Evolutionary conservation across 345 rosid genomes (phyloP), one percentile per base, ranked within the genome.

Genomic region (Gossypium sturtianum): DNA sequence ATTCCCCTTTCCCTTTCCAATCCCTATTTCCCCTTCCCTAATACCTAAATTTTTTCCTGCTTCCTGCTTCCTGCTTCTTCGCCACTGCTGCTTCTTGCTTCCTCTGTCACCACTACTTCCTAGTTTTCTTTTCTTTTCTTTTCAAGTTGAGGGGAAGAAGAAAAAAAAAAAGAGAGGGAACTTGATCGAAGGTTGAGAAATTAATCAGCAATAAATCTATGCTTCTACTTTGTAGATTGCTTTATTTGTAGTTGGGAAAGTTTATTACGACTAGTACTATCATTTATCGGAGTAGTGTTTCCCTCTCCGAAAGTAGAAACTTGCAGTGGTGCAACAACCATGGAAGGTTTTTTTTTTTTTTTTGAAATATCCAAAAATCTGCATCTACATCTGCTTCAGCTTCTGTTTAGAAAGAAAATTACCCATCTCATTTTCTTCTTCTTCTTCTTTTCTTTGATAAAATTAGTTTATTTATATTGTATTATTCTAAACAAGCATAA

Each of bases 111-210:
- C 29, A 27, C 29, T 27, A 27, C 29, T 27, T 27, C 29, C 27
- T 25, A 25, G 2, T 25, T 25, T 25, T 25, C 2, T 25, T 25
- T 25, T 25, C 3, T 25, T 2, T 2, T 25, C 27, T 25, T 52
- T 22, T 12, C 54, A 16, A 61, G 23, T 12, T 53, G 9, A 25
- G 27, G 27, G 27, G 0, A 25, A 25, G 27, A 25, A 25, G 27
- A 25, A 25, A 27, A 12, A 15, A 15, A 27, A 11, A 12, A 13
- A 1, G 4, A 44, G 8, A 41, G 45, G 23, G 44, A 20, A 80
- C 86, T 87, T 82, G 86, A 8, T 84, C 86, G 13, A 80, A 44
- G 29, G 89, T 66, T 52, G 80, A 64, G 74, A 67, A 86, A 64
- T 25, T 66, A 68, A 43, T 86, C 89, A 11, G 83, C 82, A 47